Conservation (phyloP, 2,329 filamentous ascomycete species). For the Penicillium griseofulvum region DNA sequence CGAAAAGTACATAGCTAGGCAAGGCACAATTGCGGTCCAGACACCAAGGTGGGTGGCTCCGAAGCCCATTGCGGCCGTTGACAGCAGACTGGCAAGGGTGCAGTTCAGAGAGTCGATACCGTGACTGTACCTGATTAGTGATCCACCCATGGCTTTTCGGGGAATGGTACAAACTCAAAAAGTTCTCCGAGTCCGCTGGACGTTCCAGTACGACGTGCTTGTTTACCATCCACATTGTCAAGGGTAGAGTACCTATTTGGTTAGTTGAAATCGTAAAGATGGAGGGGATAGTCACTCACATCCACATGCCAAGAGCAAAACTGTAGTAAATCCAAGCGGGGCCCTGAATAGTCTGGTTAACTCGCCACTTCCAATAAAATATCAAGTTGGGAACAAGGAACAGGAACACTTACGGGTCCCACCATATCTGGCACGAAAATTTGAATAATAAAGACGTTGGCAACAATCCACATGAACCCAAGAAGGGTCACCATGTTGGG, state of each 20-base stretch:
- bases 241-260: constrained; percentile 73
- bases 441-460: constrained; percentile 72
- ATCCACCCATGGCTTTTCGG: constrained; percentile 8
- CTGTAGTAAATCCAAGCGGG: constrained; percentile 93
- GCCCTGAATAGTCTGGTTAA: constrained; percentile 52
- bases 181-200: constrained; percentile 93
- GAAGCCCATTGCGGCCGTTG: constrained; percentile 89
- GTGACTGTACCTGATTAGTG: constrained; percentile 55
- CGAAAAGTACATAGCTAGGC: constrained; percentile 97
- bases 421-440: constrained; percentile 85
- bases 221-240: constrained; percentile 98
- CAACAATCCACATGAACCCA: constrained; percentile 91
- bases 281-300: constrained; percentile 54
- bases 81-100: constrained; percentile 84
- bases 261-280: constrained; percentile 9
- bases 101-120: constrained; percentile 98
- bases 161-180: constrained; percentile 65
- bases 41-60: constrained; percentile 80
- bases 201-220: constrained; percentile 89
- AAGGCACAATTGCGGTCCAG: constrained; percentile 87
- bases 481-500: constrained; percentile 96
- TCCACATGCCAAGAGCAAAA: constrained; percentile 93
- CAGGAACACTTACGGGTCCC: constrained; percentile 66
- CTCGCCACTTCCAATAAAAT: background rate
- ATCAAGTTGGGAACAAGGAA: background rate